Percentiles rank a stretch among this genome's conserved stretches.
Conservation (phyloP, 2,329 filamentous ascomycete genomes). For the Diaporthe caulivora region DNA sequence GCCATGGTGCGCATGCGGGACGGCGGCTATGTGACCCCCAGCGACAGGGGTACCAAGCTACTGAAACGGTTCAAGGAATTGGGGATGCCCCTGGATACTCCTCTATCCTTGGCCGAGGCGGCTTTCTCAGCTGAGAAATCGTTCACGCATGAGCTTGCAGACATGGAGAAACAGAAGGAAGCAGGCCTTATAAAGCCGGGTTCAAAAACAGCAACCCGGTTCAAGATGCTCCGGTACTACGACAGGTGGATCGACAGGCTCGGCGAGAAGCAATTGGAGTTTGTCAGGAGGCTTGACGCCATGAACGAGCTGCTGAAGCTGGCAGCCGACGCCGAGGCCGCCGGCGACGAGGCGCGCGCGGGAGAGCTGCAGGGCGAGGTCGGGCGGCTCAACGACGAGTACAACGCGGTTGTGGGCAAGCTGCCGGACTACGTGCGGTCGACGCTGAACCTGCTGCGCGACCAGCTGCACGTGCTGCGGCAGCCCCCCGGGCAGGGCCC, state of each 20-base stretch:
- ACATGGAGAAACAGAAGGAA: conserved; percentile 50
- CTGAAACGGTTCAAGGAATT: conserved; percentile 45
- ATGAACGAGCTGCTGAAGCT: conserved; percentile 42
- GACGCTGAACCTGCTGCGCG: conserved; percentile 48
- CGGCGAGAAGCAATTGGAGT: conserved; percentile 39
- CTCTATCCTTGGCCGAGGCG: conserved; percentile 41
- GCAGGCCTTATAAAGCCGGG: conserved; percentile 34
- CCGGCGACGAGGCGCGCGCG: background rate
- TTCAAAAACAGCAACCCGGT: conserved; percentile 18
- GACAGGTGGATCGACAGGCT: conserved; percentile 38
- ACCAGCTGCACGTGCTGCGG: conserved; percentile 66
- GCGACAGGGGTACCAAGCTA: conserved; percentile 55
- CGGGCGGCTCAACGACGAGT: conserved; percentile 36
- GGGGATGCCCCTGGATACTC: conserved; percentile 39
- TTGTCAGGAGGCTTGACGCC: conserved; percentile 51
- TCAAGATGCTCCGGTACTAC: conserved; percentile 39
- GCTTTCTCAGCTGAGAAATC: conserved; percentile 52
- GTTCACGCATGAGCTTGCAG: conserved; percentile 57
- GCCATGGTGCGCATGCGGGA: conserved; percentile 61
- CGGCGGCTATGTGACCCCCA: conserved; percentile 57
- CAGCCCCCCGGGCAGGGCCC: conserved; percentile 63
- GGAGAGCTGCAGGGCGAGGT: conserved; percentile 33
- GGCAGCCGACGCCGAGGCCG: background rate
- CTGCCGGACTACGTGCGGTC: conserved; percentile 53
- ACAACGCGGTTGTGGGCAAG: conserved; percentile 48